A percentile compares a stretch with the other conserved stretches of the same genome.
Evolutionary conservation across 768 basidiomycete genomes (phyloP).

Genomic region (Termitomyces sp.): DNA sequence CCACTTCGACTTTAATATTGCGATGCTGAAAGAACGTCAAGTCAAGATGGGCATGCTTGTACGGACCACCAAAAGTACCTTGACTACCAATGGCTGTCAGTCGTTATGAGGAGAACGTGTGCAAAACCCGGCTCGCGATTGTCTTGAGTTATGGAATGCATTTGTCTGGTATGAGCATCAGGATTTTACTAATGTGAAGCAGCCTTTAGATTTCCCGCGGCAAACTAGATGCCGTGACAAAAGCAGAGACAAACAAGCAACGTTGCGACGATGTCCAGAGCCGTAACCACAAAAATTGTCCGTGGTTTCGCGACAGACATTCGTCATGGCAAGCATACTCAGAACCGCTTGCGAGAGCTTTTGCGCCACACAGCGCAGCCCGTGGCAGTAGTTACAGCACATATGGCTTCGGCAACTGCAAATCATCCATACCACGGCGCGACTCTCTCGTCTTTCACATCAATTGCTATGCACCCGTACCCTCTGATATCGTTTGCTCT

Average conservation of each 20-base stretch:
- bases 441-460: conserved; percentile 90
- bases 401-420: conserved; percentile 35
- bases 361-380: conserved; percentile 79
- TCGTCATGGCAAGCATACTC: conserved; percentile 7
- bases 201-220: not conserved
- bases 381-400: conserved; percentile 79
- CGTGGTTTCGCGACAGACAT: conserved; percentile 11
- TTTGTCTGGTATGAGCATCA: conserved; percentile 14
- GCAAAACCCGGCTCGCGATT: conserved; percentile 36
- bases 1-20: conserved; percentile 76
- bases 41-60: not conserved
- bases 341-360: conserved; percentile 42
- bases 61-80: conserved; percentile 58
- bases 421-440: conserved; percentile 67
- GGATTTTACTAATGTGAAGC: too few relatives aligned
- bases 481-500: conserved; percentile 89
- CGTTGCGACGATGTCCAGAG: conserved; percentile 6
- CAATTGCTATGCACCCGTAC: conserved; percentile 83
- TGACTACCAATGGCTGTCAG: conserved; percentile 93
- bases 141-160: conserved; percentile 32
- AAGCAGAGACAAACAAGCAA: conserved; percentile 4
- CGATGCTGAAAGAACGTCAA: conserved; percentile 44
- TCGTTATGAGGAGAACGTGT: conserved; percentile 80
- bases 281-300: conserved; percentile 7
- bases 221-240: not conserved